Percentiles rank a stretch among this genome's conserved stretches.
phyloP scores from a whole-genome alignment of 345 rosid species.

The Populus pruinosa region DNA sequence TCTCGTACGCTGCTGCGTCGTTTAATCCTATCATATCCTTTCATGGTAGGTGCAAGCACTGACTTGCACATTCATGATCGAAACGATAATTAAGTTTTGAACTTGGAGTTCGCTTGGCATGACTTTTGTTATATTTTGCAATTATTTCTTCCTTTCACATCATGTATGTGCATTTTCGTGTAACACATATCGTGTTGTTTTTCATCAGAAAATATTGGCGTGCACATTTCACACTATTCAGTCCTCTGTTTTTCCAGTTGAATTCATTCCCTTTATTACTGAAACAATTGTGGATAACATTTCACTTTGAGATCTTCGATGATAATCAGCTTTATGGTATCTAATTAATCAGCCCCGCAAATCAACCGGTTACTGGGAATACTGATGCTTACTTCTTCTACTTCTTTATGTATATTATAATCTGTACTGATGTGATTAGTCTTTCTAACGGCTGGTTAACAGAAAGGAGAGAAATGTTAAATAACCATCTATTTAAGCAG shows the following conservation, averaged over 20 bases:
- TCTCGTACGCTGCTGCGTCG: background rate
- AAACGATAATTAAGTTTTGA: background rate
- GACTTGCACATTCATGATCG: background rate
- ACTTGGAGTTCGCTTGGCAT: background rate
- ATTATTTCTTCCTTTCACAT: background rate
- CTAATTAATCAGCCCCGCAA: background rate
- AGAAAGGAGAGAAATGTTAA: no score
- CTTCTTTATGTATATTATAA: no score
- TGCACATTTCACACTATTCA: background rate
- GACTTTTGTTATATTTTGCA: background rate
- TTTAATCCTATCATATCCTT: background rate
- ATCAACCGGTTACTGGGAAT: background rate
- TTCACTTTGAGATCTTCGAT: background rate
- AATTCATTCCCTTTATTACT: background rate
- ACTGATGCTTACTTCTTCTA: background rate
- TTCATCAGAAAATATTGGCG: background rate
- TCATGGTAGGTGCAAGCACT: constrained; percentile 2
- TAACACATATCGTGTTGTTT: background rate
- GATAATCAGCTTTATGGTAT: background rate
- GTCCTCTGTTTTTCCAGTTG: background rate
- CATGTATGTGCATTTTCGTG: background rate
- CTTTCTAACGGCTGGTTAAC: background rate
- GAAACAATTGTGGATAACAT: background rate
- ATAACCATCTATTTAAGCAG: no score
- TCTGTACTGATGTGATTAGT: background rate